Percentiles rank a stretch among this genome's conserved stretches.
phyloP scores from a whole-genome alignment of 345 rosid genomes.

The Boechera retrofracta region DNA sequence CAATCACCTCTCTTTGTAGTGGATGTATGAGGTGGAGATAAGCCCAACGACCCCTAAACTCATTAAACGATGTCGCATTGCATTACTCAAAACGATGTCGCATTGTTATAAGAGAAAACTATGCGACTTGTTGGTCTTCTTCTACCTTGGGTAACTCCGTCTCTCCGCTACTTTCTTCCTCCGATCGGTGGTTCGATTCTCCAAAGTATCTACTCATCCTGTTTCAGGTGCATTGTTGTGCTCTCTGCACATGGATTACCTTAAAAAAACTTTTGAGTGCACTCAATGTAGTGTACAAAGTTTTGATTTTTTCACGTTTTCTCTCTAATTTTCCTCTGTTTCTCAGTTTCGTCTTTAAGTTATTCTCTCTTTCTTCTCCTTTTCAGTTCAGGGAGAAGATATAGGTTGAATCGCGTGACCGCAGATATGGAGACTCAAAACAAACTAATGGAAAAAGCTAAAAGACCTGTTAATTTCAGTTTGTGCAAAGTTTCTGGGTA shows the following conservation, averaged over 20 bases:
- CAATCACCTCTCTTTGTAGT: conserved; percentile 34
- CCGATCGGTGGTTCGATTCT: conserved; percentile 36
- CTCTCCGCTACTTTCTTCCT: conserved; percentile 18
- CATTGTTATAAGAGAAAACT: background rate
- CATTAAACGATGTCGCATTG: conserved; percentile 19
- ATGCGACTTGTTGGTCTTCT: conserved; percentile 29
- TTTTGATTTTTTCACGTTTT: background rate
- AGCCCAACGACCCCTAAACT: conserved; percentile 14
- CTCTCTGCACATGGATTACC: no score
- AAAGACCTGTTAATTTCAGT: conserved; percentile 52
- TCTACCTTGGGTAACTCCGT: conserved; percentile 41
- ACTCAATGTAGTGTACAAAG: background rate
- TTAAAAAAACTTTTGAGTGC: background rate
- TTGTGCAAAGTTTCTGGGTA: conserved; percentile 75
- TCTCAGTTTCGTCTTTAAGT: background rate
- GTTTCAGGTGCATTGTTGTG: conserved; percentile 22
- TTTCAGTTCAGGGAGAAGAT: conserved; percentile 35
- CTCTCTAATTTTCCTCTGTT: conserved; percentile 11
- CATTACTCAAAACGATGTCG: conserved; percentile 9
- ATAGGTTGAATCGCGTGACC: conserved; percentile 18
- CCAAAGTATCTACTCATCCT: background rate
- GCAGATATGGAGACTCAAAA: conserved; percentile 54
- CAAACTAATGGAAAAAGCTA: conserved; percentile 39
- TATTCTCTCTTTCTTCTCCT: background rate
- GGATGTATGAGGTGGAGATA: conserved; percentile 40